Evolutionary conservation across 2,329 filamentous ascomycete genomes (phyloP), one percentile per base, ranked within the genome.

Genomic region (Xylariaceae sp.): DNA sequence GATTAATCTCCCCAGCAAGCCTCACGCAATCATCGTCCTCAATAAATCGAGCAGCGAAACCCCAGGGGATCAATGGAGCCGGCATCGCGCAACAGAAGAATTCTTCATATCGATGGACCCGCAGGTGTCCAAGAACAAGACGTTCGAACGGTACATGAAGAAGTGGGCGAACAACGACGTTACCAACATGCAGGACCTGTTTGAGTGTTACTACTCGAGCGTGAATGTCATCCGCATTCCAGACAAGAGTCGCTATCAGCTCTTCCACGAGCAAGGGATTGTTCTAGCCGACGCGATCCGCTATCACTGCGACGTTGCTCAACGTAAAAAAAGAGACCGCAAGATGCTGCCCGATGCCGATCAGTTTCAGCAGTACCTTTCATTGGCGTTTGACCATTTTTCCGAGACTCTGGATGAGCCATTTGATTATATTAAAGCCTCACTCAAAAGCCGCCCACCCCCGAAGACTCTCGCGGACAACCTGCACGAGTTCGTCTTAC

Each of bases 311-410:
- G 22, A 27, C 7, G 22, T 7, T 27, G 4, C 22, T 7, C 22
- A 5, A 5, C 33, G n/a, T 3, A 45, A 39, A n/a, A 45, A 45
- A 17, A 31, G 7, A 11, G 44, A 45, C 3, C 11, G 7, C 2
- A 39, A 31, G 33, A 45, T 45, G 22, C n/a, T 45, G 6, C 35
- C 44, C 6, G 19, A 45, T 30, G 35, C 19, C 4, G 44, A 45
- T 17, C 19, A 45, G 10, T 45, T 45, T 11, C 19, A 31, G 14
- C 14, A 12, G 2, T 45, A 45, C 19, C 14, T 45, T 5, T 32
- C 44, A 11, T 5, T 45, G 33, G 44, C 44, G 15, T 45, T 45
- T 18, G 44, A 45, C 19, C 44, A 45, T 7, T 45, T 45, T 22
- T 45, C 44, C 7, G 14, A 45, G 12, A 45, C 44, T 10, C 35